phyloP scores from a whole-genome alignment of 2,329 filamentous ascomycete genomes.

The Teratosphaeriaceae sp. region DNA sequence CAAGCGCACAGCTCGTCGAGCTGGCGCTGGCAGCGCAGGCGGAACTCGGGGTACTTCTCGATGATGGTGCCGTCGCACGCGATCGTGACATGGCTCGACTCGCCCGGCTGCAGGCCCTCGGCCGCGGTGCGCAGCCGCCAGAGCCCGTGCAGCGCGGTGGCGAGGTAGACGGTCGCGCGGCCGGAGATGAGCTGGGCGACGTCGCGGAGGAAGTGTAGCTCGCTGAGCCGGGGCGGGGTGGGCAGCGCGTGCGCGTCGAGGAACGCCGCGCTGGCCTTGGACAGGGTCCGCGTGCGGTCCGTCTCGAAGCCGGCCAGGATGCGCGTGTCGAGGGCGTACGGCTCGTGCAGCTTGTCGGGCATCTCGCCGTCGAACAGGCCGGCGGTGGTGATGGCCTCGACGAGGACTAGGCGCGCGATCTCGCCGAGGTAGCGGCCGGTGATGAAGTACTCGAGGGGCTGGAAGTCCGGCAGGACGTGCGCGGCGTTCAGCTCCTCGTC shows the following conservation, averaged over 20 bases:
- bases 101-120: constrained; percentile 34
- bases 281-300: constrained; percentile 34
- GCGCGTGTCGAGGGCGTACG: constrained; percentile 54
- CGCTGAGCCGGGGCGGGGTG: constrained; percentile 31
- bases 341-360: constrained; percentile 46
- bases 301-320: constrained; percentile 52
- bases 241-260: constrained; percentile 46
- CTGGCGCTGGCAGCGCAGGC: constrained; percentile 54
- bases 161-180: constrained; percentile 56
- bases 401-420: constrained; percentile 53
- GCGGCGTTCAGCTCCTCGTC: constrained; percentile 53
- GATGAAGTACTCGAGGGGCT: constrained; percentile 59
- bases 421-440: constrained; percentile 59
- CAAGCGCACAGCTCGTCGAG: constrained; percentile 51
- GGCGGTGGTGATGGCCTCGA: constrained; percentile 52
- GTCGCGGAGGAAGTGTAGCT: constrained; percentile 46
- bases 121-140: constrained; percentile 47
- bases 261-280: constrained; percentile 40
- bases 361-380: constrained; percentile 52
- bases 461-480: constrained; percentile 55
- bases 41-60: constrained; percentile 68
- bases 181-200: constrained; percentile 49
- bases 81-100: constrained; percentile 42
- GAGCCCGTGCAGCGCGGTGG: constrained; percentile 56
- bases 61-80: constrained; percentile 75